Percentiles rank a stretch among this genome's conserved stretches.
Evolutionary conservation across 257 asterid genomes (phyloP).

Genomic region (Solanum chiquidenum): DNA sequence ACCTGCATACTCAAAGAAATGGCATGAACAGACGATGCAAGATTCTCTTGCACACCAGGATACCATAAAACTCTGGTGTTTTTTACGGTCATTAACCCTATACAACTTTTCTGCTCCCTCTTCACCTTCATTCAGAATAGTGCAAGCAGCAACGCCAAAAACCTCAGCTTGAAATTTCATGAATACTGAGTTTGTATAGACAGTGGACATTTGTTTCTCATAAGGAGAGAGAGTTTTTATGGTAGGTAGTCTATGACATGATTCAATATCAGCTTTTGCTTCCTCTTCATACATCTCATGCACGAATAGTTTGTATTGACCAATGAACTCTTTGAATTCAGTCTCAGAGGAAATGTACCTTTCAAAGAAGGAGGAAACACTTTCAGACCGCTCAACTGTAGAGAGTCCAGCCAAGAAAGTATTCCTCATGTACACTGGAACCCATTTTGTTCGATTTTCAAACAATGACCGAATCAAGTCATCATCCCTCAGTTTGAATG

Average conservation of each 20-base stretch:
- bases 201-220: constrained; percentile 37
- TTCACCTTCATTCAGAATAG: constrained; percentile 15
- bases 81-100: constrained; percentile 17
- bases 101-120: constrained; percentile 10
- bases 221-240: constrained; percentile 25
- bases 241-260: background rate
- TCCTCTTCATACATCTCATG: constrained; percentile 24
- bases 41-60: constrained; percentile 17
- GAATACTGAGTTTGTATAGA: constrained; percentile 27
- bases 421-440: background rate
- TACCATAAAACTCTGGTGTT: constrained; percentile 19
- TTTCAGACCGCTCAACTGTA: background rate
- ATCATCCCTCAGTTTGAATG: background rate
- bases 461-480: background rate
- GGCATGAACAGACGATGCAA: constrained; percentile 24
- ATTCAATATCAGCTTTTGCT: constrained; percentile 23
- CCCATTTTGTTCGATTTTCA: background rate
- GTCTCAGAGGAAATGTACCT: constrained; percentile 5
- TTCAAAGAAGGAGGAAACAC: background rate
- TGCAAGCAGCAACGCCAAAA: constrained; percentile 21
- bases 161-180: constrained; percentile 38
- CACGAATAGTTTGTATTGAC: constrained; percentile 16
- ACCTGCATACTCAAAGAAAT: constrained; percentile 28
- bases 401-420: background rate
- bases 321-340: constrained; percentile 20